Evolutionary conservation across 2,329 filamentous ascomycete species (phyloP), one percentile per base, ranked within the genome.

Genomic region (Alternaria infectoria): DNA sequence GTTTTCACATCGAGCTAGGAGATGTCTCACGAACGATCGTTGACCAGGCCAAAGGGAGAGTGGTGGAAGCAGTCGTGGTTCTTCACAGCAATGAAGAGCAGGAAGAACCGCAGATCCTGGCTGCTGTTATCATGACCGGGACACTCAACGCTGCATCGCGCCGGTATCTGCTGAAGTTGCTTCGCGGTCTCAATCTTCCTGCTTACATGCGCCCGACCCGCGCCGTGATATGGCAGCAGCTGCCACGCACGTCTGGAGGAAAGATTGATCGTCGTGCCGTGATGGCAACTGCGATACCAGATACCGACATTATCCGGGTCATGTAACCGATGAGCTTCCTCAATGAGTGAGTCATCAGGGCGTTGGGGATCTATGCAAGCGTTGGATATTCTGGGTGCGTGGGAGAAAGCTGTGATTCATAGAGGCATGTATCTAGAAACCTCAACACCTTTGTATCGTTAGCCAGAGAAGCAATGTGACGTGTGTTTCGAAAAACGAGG

Each of bases 401-500:
- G 19, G 17, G 21, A 12, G 2, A 23, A 10, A 21, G 30, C 2
- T 52, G 49, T n/a, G 11, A 5, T 8, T 15, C n/a, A 52, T 9
- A 36, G 11, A 36, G 19, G 13, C 19, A 36, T 13, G 30, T 25
- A 23, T 17, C 19, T 13, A 52, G 13, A 52, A 21, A 21, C 28
- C 32, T 3, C 49, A 51, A 63, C 2, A 52, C 43, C 8, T 47
- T 69, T 17, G 67, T 64, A 11, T 57, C 28, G 11, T 56, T 26
- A 7, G 69, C 67, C 12, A 69, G 56, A 51, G 56, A 52, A 25
- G 69, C 69, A 47, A 49, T 43, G 30, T 54, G 30, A 17, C 5
- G n/a, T 28, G 12, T 8, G 26, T 25, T 74, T 74, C 46, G 65
- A 70, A 19, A 50, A 44, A 52, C 19, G 36, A 49, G 59, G 13